Evolutionary conservation across 2,329 filamentous ascomycete genomes (phyloP).

Genomic region (Fonsecaea monophora): DNA sequence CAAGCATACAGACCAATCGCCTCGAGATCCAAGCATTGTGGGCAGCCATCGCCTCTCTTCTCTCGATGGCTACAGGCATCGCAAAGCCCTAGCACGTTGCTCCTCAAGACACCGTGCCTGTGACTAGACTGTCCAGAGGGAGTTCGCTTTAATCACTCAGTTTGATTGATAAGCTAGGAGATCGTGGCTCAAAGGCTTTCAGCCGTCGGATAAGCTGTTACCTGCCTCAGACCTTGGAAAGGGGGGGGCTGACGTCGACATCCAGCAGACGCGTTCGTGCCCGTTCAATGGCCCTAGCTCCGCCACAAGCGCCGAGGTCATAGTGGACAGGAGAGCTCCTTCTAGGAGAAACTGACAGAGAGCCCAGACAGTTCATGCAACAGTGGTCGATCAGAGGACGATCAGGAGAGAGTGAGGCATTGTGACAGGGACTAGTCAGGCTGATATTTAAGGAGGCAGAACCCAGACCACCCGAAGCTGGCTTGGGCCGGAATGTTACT

Average conservation of each 20-base stretch:
- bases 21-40: background rate
- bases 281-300: background rate
- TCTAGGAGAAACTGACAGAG: background rate
- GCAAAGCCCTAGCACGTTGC: background rate
- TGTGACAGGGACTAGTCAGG: slow-evolving; percentile 16
- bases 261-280: background rate
- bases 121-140: background rate
- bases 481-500: background rate
- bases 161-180: background rate
- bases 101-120: background rate
- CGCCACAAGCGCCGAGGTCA: background rate
- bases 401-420: slow-evolving; percentile 22
- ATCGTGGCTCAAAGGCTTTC: background rate
- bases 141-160: background rate
- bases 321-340: background rate
- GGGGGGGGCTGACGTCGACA: background rate
- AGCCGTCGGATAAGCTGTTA: background rate
- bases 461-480: background rate
- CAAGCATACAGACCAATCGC: background rate
- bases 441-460: slow-evolving; percentile 19
- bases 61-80: background rate
- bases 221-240: background rate
- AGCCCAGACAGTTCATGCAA: slow-evolving; percentile 1
- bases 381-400: slow-evolving; percentile 13
- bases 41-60: background rate